Evolutionary conservation across 495 filamentous ascomycete species (phyloP).

Genomic region (Hypoxylon fragiforme): DNA sequence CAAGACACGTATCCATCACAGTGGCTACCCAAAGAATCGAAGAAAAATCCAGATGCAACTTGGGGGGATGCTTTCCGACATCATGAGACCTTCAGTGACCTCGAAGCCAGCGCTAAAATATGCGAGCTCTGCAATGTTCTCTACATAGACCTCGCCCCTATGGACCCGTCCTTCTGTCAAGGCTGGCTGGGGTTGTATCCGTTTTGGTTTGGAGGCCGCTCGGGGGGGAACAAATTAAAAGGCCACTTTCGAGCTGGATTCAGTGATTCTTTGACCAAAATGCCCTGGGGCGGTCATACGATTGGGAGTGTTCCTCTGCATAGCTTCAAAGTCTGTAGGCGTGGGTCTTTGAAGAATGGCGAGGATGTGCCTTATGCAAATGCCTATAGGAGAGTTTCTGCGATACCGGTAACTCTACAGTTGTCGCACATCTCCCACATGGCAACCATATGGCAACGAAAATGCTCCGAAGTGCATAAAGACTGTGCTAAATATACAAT

Average conservation of each 20-base stretch:
- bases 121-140: conserved; percentile 21
- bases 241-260: conserved; percentile 25
- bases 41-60: neutral
- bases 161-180: conserved; percentile 6
- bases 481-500: neutral
- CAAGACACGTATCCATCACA: conserved; percentile 6
- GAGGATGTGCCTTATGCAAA: conserved; percentile 10
- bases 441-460: conserved; percentile 4
- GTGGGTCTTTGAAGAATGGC: neutral
- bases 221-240: conserved; percentile 12
- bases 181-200: conserved; percentile 28
- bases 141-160: conserved; percentile 6
- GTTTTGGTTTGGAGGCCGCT: conserved; percentile 4
- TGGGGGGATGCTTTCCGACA: conserved; percentile 22
- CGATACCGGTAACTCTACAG: neutral
- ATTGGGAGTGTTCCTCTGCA: conserved; percentile 18
- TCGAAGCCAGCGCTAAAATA: conserved; percentile 12
- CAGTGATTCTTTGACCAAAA: conserved; percentile 3
- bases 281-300: conserved; percentile 16
- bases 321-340: conserved; percentile 18
- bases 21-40: conserved; percentile 5
- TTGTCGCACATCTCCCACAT: neutral
- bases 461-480: conserved; percentile 3
- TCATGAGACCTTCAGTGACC: conserved; percentile 11
- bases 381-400: conserved; percentile 9